A percentile compares a stretch with the other conserved stretches of the same genome.
phyloP scores from a whole-genome alignment of 495 filamentous ascomycete species.

The Talaromyces nanjingensis region DNA sequence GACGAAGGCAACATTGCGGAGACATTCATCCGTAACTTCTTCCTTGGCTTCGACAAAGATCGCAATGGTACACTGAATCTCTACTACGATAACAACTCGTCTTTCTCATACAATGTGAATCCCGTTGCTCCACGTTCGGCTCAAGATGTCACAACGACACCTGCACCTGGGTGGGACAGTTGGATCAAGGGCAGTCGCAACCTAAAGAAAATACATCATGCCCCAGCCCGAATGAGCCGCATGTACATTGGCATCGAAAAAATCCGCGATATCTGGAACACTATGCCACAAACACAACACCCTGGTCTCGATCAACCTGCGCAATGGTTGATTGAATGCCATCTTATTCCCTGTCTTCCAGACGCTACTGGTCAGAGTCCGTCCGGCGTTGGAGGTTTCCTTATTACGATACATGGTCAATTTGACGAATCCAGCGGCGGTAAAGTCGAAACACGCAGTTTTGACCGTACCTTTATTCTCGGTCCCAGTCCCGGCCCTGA shows the following conservation, averaged over 20 bases:
- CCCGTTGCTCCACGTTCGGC: slow-evolving; percentile 50
- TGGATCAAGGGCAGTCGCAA: slow-evolving; percentile 82
- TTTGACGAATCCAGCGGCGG: slow-evolving; percentile 62
- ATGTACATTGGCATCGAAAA: slow-evolving; percentile 53
- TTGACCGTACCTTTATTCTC: slow-evolving; percentile 78
- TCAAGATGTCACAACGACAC: slow-evolving; percentile 22
- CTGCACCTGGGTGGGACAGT: slow-evolving; percentile 52
- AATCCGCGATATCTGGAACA: slow-evolving; percentile 63
- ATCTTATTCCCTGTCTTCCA: slow-evolving; percentile 62
- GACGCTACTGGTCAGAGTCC: slow-evolving; percentile 60
- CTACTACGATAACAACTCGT: slow-evolving; percentile 71
- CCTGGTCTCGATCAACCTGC: slow-evolving; percentile 56
- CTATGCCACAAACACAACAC: slow-evolving; percentile 69
- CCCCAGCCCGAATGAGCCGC: slow-evolving; percentile 53
- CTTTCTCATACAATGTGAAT: slow-evolving; percentile 73
- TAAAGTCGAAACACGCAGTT: slow-evolving; percentile 60
- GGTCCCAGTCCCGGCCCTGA: slow-evolving; percentile 61
- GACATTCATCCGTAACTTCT: slow-evolving; percentile 68
- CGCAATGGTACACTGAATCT: slow-evolving; percentile 51
- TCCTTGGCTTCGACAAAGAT: slow-evolving; percentile 66
- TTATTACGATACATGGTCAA: slow-evolving; percentile 74
- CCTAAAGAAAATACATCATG: slow-evolving; percentile 58
- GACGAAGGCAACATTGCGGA: slow-evolving; percentile 70
- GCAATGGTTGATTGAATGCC: slow-evolving; percentile 78
- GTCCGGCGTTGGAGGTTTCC: slow-evolving; percentile 65